Evolutionary conservation across 78 protist species (phyloP).

Genomic region (Tieghemostelium lacteum): DNA sequence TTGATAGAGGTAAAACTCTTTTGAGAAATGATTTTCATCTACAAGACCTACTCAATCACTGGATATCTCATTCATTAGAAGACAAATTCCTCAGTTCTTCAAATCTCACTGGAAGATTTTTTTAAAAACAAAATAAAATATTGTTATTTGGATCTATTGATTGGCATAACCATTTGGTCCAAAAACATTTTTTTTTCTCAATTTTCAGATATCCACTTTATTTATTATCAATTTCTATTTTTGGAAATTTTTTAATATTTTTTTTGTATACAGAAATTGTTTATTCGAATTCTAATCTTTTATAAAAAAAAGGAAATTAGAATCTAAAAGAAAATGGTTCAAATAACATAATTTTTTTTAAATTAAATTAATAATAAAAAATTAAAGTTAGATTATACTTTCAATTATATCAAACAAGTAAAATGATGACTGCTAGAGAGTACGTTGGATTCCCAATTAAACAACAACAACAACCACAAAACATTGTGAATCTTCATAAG

Average conservation of each 20-base stretch:
- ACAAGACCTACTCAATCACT: slow-evolving; percentile 55
- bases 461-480: not conserved
- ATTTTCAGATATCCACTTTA: not conserved
- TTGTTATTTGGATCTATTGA: not conserved
- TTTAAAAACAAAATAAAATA: not conserved
- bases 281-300: too few species aligned
- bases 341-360: not conserved
- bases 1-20: slow-evolving; percentile 63
- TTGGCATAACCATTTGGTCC: not conserved
- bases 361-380: not conserved
- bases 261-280: not conserved
- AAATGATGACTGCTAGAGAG: slow-evolving; percentile 53
- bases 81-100: slow-evolving; percentile 21
- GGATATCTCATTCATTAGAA: slow-evolving; percentile 66
- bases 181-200: not conserved
- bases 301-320: not conserved
- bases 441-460: slow-evolving; percentile 51
- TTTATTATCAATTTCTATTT: too few species aligned
- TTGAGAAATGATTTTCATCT: slow-evolving; percentile 25
- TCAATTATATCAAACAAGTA: not conserved
- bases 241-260: too few species aligned
- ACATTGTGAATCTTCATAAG: too few species aligned
- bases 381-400: not conserved
- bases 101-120: slow-evolving; percentile 5
- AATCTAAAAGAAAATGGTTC: too few species aligned